phyloP scores from a whole-genome alignment of 192 early-diverging fungal genomes.

The Coemansia sp. region DNA sequence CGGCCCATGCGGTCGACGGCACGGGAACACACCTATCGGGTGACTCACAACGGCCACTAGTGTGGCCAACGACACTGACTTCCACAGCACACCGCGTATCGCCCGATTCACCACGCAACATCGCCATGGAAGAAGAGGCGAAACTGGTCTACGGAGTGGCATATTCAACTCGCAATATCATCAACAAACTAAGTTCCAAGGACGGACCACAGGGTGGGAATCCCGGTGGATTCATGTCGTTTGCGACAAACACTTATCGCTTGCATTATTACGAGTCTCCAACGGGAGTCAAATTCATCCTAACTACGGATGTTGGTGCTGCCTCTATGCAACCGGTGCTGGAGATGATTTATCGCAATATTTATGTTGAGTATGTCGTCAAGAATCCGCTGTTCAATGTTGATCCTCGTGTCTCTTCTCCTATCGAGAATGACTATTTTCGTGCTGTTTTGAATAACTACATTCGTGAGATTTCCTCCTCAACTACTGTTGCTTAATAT shows the following conservation, averaged over 20 bases:
- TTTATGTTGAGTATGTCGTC: slow-evolving; percentile 93
- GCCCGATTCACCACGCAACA: slow-evolving; percentile 18
- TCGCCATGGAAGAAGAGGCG: slow-evolving; percentile 75
- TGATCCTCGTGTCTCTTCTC: slow-evolving; percentile 42
- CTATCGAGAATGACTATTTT: slow-evolving; percentile 58
- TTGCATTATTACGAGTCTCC: slow-evolving; percentile 92
- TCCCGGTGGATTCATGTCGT: slow-evolving; percentile 55
- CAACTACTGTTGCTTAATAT: slow-evolving; percentile 11
- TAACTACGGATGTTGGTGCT: slow-evolving; percentile 77
- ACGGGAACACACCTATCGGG: slow-evolving; percentile 10
- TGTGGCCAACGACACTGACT: slow-evolving; percentile 25
- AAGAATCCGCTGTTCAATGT: slow-evolving; percentile 81
- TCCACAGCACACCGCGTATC: slow-evolving; percentile 19
- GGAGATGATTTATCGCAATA: slow-evolving; percentile 78
- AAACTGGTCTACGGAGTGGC: slow-evolving; percentile 98
- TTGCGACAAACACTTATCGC: slow-evolving; percentile 83
- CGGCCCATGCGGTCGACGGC: slow-evolving; percentile 3
- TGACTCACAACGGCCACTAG: slow-evolving; percentile 26
- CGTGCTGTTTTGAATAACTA: slow-evolving; percentile 54
- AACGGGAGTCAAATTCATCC: slow-evolving; percentile 85
- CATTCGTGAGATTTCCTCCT: slow-evolving; percentile 41
- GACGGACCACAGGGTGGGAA: slow-evolving; percentile 42
- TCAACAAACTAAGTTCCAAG: slow-evolving; percentile 73
- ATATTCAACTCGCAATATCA: slow-evolving; percentile 86
- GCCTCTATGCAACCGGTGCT: slow-evolving; percentile 72